Conservation (phyloP, 202 grass and related monocot genomes). For the Carex sylvatica region DNA sequence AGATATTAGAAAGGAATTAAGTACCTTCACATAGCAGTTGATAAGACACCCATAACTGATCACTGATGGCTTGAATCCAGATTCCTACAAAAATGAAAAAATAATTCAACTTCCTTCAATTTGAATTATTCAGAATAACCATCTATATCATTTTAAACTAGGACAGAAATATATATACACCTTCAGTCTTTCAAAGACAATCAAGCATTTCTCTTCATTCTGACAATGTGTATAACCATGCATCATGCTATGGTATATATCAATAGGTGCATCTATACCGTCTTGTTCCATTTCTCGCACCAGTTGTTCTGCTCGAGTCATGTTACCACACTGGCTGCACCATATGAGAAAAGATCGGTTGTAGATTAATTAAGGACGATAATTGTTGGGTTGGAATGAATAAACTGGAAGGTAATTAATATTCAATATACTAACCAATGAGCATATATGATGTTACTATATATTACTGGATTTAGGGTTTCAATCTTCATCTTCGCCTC, state of each 20-base stretch:
- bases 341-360: not conserved
- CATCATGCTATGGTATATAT: conserved; percentile 96
- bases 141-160: not conserved
- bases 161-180: conserved; percentile 31
- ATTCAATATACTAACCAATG: conserved; percentile 75
- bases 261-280: conserved; percentile 81
- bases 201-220: conserved; percentile 81
- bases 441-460: conserved; percentile 96
- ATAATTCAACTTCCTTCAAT: not conserved
- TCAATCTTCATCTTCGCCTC: conserved; percentile 67
- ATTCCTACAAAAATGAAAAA: conserved; percentile 63
- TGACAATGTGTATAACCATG: conserved; percentile 87
- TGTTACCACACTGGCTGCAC: conserved; percentile 83
- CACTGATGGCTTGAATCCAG: conserved; percentile 74
- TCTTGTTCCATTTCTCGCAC: conserved; percentile 91
- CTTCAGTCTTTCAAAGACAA: conserved; percentile 87
- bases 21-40: conserved; percentile 94
- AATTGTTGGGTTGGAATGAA: conserved; percentile 12
- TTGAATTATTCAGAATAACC: conserved; percentile 13
- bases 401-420: not conserved
- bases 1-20: conserved; percentile 6
- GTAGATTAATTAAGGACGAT: conserved; percentile 12
- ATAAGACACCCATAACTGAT: conserved; percentile 94
- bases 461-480: conserved; percentile 76
- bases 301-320: conserved; percentile 73